Evolutionary conservation across 176 grass and related monocot genomes (phyloP).

Genomic region (Raddia guianensis): DNA sequence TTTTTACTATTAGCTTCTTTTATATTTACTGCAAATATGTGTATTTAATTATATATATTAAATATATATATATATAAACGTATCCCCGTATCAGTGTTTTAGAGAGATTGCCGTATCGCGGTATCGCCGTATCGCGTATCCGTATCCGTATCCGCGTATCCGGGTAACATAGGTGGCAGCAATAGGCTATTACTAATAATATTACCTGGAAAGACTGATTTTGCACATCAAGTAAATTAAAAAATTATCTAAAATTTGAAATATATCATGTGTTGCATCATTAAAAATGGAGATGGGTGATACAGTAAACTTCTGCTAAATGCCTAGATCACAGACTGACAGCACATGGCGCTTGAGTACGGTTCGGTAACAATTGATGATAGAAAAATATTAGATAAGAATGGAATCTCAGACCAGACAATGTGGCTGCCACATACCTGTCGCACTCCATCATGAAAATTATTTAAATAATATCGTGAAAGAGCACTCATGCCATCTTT

Average conservation of each 20-base stretch:
- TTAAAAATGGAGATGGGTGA: constrained; percentile 14
- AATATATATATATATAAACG: too few relatives aligned
- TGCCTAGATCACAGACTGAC: neutral
- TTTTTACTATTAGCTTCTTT: too few relatives aligned
- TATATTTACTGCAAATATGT: too few relatives aligned
- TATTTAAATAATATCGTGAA: constrained; percentile 99
- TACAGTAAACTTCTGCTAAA: constrained; percentile 4
- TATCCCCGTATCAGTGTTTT: too few relatives aligned
- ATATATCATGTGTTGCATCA: neutral
- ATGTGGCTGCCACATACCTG: constrained; percentile 56
- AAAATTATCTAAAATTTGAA: neutral
- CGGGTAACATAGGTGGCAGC: too few relatives aligned
- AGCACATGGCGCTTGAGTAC: neutral
- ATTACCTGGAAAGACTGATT: constrained; percentile 29
- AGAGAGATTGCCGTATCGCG: too few relatives aligned
- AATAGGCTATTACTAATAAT: neutral
- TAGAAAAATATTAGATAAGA: neutral
- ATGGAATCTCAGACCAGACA: constrained; percentile 10
- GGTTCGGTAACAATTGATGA: neutral
- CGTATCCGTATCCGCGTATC: too few relatives aligned
- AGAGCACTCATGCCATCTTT: constrained; percentile 94
- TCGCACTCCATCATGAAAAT: constrained; percentile 92
- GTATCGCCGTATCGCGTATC: too few relatives aligned
- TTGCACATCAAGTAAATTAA: neutral
- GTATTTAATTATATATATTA: too few relatives aligned